Base-by-base conservation (phyloP, 1,139 yeast species). In the Yamadazyma taylorii region DNA sequence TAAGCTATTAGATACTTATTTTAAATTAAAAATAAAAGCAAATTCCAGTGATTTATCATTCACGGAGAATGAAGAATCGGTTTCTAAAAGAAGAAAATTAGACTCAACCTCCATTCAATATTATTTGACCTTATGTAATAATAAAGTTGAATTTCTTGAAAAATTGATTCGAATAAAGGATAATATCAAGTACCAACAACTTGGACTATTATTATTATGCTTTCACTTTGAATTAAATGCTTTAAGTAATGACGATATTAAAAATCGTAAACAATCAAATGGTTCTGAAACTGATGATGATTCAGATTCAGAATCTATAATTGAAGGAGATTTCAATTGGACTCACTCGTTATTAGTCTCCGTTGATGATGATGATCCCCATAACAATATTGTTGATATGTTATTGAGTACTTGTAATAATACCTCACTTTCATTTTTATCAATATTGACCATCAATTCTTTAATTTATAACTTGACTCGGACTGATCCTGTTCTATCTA, bases 391-490 rank as follows among this genome's bases (percentile, higher is more conserved):
- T n/a, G 10, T 39, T 5, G 21, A 37, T 21, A 14, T 26, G 12
- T 27, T 39, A 8, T 24, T 47, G 9, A 15, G 36, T 14, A 14
- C 23, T 4, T 27, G 33, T 5, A 46, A 38, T 17, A 34, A 42
- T 19, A 14, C 34, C 8, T 6, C 22, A 1, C 16, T 44, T 16
- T 31, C 36, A 3, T 25, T 19, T 17, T 42, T 48, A 47, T 34
- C 42, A 6, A 33, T 46, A 8, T 17, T 46, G 8, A 33, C 42
- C 10, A 24, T 47, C 22, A 46, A 47, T 25, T 40, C 48, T 2
- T 33, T 44, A 14, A 4, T 47, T 2, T 26, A 17, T 11, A 46
- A 41, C 28, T 12, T 35, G 3, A 24, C 34, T 7, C 22, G 34
- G 15, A 29, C 32, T 17, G 24, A 30, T 7, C 10, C 6, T 12